phyloP scores from a whole-genome alignment of 352 stramenopile species.

The Pythium aquatile region DNA sequence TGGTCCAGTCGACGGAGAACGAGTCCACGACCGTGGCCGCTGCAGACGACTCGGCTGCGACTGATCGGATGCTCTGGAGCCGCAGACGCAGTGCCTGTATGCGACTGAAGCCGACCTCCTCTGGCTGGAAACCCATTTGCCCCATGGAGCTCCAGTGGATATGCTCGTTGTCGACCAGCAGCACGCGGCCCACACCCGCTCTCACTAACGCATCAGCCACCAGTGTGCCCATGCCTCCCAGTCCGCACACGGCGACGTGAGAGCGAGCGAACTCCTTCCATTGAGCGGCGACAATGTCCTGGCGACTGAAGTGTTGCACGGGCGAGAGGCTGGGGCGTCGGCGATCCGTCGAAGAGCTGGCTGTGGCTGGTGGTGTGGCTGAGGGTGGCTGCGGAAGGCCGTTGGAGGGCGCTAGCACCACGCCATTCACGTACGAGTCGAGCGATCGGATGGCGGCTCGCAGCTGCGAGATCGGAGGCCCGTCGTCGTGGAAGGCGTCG shows the following conservation, averaged over 20 bases:
- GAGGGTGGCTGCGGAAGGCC: neutral
- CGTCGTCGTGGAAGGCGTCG: conserved; percentile 44
- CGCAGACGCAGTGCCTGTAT: conserved; percentile 36
- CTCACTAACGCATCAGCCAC: conserved; percentile 37
- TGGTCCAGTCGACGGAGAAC: conserved; percentile 30
- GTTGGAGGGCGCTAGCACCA: conserved; percentile 10
- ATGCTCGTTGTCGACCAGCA: conserved; percentile 37
- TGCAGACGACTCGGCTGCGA: neutral
- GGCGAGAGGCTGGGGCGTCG: conserved; percentile 12
- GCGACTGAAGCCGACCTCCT: conserved; percentile 39
- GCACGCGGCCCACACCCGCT: conserved; percentile 30
- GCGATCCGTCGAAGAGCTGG: neutral
- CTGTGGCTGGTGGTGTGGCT: neutral
- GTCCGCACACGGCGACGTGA: conserved; percentile 36
- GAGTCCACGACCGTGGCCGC: conserved; percentile 26
- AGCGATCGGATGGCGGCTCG: conserved; percentile 39
- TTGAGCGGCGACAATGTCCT: conserved; percentile 22
- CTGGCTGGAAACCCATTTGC: conserved; percentile 27
- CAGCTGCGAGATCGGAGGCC: conserved; percentile 39
- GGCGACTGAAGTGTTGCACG: conserved; percentile 32
- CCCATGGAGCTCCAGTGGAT: conserved; percentile 31
- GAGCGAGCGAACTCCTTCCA: conserved; percentile 30
- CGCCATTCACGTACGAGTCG: conserved; percentile 34
- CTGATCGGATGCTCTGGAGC: conserved; percentile 30
- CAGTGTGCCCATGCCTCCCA: conserved; percentile 30